A percentile compares a stretch with the other conserved stretches of the same genome.
phyloP scores from a whole-genome alignment of 495 filamentous ascomycete genomes.

The Aspergillus conjunctus region DNA sequence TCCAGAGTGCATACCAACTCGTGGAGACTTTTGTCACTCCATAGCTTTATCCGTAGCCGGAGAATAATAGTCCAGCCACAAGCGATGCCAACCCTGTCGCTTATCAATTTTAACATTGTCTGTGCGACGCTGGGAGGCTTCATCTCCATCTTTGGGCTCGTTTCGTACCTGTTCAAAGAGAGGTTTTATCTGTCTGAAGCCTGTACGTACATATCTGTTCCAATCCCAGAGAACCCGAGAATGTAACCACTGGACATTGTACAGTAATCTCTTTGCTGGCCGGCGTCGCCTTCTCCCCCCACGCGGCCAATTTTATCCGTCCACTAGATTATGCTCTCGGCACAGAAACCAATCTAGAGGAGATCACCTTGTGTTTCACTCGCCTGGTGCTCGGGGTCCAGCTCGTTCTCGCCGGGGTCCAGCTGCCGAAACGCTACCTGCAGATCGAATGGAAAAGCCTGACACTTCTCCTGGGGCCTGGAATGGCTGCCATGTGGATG shows the following conservation, averaged over 20 bases:
- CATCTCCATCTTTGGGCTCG: slow-evolving; percentile 82
- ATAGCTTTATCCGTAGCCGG: not conserved
- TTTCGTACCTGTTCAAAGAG: slow-evolving; percentile 88
- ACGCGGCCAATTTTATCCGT: slow-evolving; percentile 74
- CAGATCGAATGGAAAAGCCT: slow-evolving; percentile 79
- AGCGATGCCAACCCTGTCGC: slow-evolving; percentile 73
- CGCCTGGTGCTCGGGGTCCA: slow-evolving; percentile 90
- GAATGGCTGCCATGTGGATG: slow-evolving; percentile 92
- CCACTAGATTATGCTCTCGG: slow-evolving; percentile 77
- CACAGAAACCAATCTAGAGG: slow-evolving; percentile 57
- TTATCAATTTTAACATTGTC: slow-evolving; percentile 88
- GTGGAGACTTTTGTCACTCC: not conserved
- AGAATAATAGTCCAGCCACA: not conserved
- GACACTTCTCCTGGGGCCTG: slow-evolving; percentile 74
- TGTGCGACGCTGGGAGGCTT: slow-evolving; percentile 83
- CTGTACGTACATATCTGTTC: slow-evolving; percentile 53
- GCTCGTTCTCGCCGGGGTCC: slow-evolving; percentile 84
- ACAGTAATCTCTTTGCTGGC: slow-evolving; percentile 81
- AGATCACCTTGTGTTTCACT: slow-evolving; percentile 79
- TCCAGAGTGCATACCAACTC: not conserved
- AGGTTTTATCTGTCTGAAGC: slow-evolving; percentile 91
- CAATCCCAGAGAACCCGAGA: not conserved
- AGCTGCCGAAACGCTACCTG: slow-evolving; percentile 87
- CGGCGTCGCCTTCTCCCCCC: slow-evolving; percentile 75
- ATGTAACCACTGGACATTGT: slow-evolving; percentile 4